Percentiles rank a stretch among this genome's conserved stretches.
phyloP scores from a whole-genome alignment of 2,329 filamentous ascomycete species.

The Ilyonectria robusta region DNA sequence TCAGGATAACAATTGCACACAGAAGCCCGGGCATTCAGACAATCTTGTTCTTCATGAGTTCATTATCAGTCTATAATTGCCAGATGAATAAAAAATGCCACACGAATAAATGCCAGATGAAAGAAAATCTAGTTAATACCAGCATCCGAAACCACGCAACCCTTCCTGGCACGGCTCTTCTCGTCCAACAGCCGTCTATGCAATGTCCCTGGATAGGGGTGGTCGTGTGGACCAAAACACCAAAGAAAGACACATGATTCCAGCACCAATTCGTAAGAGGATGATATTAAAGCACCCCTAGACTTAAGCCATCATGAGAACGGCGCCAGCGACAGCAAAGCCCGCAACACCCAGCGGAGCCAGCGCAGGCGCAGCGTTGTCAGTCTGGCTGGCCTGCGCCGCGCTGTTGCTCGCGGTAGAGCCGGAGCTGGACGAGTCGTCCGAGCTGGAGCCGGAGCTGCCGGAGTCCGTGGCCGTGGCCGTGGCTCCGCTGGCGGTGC shows the following conservation, averaged over 20 bases:
- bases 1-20: neutral
- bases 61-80: neutral
- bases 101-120: neutral
- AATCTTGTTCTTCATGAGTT: neutral
- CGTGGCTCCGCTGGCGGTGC: constrained; percentile 22
- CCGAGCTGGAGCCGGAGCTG: constrained; percentile 12
- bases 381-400: constrained; percentile 28
- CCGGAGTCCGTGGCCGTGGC: constrained; percentile 22
- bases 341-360: constrained; percentile 35
- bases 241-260: neutral
- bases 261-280: neutral
- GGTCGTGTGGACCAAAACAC: neutral
- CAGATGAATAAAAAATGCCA: neutral
- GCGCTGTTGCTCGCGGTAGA: constrained; percentile 30
- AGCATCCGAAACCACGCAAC: neutral
- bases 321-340: constrained; percentile 35
- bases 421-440: neutral
- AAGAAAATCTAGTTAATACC: neutral
- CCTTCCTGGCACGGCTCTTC: neutral
- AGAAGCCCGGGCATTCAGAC: neutral
- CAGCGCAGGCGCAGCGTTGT: constrained; percentile 38
- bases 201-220: neutral
- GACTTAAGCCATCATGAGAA: constrained; percentile 39
- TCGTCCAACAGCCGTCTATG: no score
- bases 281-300: neutral